Percentiles rank a stretch among this genome's conserved stretches.
These are phyloP conservation scores for Apiospora phragmitis DNA, from an alignment of 2,329 filamentous ascomycete genomes.

Conservation along the genomic window DNA sequence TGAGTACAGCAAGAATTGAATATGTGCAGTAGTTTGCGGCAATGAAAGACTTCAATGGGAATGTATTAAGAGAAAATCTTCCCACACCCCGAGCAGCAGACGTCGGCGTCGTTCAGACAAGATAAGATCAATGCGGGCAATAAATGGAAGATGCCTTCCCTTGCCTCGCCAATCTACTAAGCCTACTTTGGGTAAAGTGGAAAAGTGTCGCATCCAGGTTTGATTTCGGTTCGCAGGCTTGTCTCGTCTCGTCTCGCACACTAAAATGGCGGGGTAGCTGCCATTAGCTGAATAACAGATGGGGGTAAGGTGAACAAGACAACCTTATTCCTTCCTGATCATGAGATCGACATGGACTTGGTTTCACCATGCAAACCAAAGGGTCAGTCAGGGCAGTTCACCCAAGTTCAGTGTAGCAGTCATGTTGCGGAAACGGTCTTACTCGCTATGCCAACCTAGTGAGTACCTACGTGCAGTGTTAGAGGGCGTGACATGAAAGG, in stretches of 20 bases:
- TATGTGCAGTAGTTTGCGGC: background rate
- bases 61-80: background rate
- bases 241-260: background rate
- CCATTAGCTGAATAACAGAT: background rate
- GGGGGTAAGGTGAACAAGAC: background rate
- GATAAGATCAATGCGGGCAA: background rate
- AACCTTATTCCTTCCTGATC: background rate
- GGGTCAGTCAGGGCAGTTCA: too few species aligned
- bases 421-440: background rate
- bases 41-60: background rate
- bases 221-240: background rate
- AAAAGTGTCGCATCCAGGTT: background rate
- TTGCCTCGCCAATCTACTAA: background rate
- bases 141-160: background rate
- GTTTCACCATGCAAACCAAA: background rate
- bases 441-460: too few species aligned
- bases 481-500: background rate
- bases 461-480: too few species aligned
- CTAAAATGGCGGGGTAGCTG: slow-evolving; percentile 3
- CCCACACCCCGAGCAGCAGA: background rate
- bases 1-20: background rate
- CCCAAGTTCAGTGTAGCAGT: background rate
- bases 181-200: slow-evolving; percentile 3
- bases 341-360: background rate
- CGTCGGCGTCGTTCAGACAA: background rate